Evolutionary conservation across 2,329 filamentous ascomycete genomes (phyloP), one percentile per base, ranked within the genome.

Genomic region (Penicillium brevicompactum): DNA sequence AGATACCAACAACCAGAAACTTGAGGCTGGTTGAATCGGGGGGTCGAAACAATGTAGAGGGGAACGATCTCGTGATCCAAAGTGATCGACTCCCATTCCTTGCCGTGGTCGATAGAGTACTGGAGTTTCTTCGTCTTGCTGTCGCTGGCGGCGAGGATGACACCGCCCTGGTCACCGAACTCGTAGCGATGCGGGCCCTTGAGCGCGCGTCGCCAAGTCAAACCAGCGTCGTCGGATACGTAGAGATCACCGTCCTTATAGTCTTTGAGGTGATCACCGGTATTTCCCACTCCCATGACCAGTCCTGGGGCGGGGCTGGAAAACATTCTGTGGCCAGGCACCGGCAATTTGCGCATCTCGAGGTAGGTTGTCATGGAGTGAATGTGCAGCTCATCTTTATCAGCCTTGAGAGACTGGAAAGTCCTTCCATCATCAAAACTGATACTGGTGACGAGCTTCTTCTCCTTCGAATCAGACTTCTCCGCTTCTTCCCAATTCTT

Each of bases 341-440:
- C 96, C 56, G 84, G 83, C 40, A 92, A n/a, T 41, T 65, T 54
- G 21, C 49, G 58, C 18, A 65, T 38, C 21, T 42, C 47, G 40
- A 52, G 54, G 31, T 66, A 80, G 53, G 94, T 85, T 1, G 93
- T 97, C 56, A 97, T 87, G 0, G 93, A 97, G 74, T 99, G 94
- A 7, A 99, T 82, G 69, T 99, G 92, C 31, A 99, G 81, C 5
- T 85, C 65, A 31, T 85, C 82, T 50, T 86, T 84, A 38, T 83
- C 88, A 11, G 83, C 81, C 62, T 87, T 90, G 61, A 97, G 78
- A 5, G 82, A 71, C 55, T 91, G 84, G 73, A 95, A 97, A 0
- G 87, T 93, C 65, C 92, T 83, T 22, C 95, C 94, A 72, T 99
- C 94, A 67, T 99, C 92, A 68, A 97, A 99, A 47, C 90, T 96